Evolutionary conservation across 148 eudicot genomes (phyloP), one percentile per base, ranked within the genome.

Genomic region (Rhododendron williamsianum): DNA sequence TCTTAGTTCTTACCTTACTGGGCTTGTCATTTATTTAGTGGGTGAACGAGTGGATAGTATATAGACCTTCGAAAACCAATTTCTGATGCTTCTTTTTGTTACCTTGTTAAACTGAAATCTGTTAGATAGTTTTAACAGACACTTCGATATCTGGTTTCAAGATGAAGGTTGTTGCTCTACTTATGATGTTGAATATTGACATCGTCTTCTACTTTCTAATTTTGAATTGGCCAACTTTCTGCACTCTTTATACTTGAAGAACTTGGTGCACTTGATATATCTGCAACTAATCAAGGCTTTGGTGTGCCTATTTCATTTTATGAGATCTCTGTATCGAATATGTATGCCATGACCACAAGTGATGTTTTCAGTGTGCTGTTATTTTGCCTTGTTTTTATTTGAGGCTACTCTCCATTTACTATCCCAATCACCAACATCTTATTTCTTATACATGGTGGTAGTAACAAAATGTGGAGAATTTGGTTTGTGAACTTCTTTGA

Each of bases 401-500:
- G 54, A 71, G 45, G 45, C 36, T 83, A 73, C 43, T 72, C 49
- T 33, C 25, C 10, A 60, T 63, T 12, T 3, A 33, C 36, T 33
- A 41, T 52, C 81, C 76, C 69, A 83, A 27, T 9, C 27, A 46
- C 30, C 33, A 3, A 9, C 13, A 19, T 8, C 36, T 35, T 15
- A 6, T 67, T 36, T 8, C 36, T 35, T 15, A 6, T 67, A 36
- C 72, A 1, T 30, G 25, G 15, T 2, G n/a, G 82, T 51, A 65
- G 73, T 35, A 43, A 74, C 36, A n/a, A 38, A 77, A 21, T 60
- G 33, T 60, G 46, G 30, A 85, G 46, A 41, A 74, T 84, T n/a
- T 80, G 84, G 74, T 84, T 30, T 33, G 49, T 83, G 46, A 77
- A 76, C 72, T 78, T 36, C 52, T 80, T 81, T 81, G 85, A 35